phyloP scores from a whole-genome alignment of 805 yeast species.

The Candida glaebosa region DNA sequence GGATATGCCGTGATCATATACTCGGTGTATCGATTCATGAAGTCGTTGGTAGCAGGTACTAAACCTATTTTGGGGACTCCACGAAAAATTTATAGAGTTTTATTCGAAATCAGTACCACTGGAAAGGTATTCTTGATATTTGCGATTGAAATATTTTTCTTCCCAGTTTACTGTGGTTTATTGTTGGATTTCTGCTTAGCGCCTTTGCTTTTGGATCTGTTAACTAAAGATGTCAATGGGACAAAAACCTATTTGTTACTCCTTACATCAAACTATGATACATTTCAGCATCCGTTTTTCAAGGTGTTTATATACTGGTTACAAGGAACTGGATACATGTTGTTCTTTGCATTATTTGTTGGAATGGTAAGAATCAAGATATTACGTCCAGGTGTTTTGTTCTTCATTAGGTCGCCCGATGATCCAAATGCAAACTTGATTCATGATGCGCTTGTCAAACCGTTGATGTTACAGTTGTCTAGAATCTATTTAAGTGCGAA shows the following conservation, averaged over 20 bases:
- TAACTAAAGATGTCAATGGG: conserved; percentile 8
- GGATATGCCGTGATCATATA: conserved; percentile 30
- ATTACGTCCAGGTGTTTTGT: conserved; percentile 84
- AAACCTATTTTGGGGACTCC: conserved; percentile 49
- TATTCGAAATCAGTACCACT: conserved; percentile 58
- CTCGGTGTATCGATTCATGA: conserved; percentile 26
- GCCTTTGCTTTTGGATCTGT: conserved; percentile 45
- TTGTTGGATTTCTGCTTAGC: conserved; percentile 66
- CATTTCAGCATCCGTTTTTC: conserved; percentile 18
- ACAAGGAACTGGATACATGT: conserved; percentile 83
- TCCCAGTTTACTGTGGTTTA: conserved; percentile 85
- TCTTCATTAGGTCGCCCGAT: conserved; percentile 89
- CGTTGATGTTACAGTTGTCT: conserved; percentile 67
- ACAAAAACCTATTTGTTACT: conserved; percentile 16
- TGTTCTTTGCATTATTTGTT: conserved; percentile 77
- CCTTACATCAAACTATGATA: conserved; percentile 17
- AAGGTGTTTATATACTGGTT: conserved; percentile 49
- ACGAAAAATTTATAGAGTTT: conserved; percentile 47
- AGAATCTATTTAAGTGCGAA: conserved; percentile 69
- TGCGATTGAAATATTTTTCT: conserved; percentile 73
- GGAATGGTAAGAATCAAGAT: conserved; percentile 74
- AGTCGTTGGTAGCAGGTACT: conserved; percentile 22
- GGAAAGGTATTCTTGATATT: conserved; percentile 73
- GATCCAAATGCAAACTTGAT: conserved; percentile 86
- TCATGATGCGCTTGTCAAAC: conserved; percentile 81